Evolutionary conservation across 2,329 filamentous ascomycete species (phyloP), one percentile per base, ranked within the genome.

Genomic region (Ophiostoma ips): DNA sequence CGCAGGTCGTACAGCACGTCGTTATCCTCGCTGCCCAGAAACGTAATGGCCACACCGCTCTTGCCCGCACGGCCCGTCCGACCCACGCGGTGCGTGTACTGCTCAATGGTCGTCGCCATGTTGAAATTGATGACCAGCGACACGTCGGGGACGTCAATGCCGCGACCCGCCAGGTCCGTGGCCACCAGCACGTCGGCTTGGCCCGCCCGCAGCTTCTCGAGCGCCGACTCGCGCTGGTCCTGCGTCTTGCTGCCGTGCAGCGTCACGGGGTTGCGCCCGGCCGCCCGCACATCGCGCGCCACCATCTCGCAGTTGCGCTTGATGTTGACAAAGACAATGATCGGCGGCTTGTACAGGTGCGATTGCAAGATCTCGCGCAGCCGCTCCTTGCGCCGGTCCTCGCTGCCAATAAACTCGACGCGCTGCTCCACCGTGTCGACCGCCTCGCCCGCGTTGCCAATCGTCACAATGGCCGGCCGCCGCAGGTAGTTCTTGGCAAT

Each of bases 291-390:
- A 62, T 96, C 90, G 54, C 87, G 79, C 3, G 90, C 90, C 45
- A 98, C 84, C 52, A 87, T 86, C 64, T 98, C 92, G 70, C 90
- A 96, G 70, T 96, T 96, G 59, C 89, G 85, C 70, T 96, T 96
- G 79, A 96, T 95, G 67, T 98, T 98, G 77, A 98, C 92, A 64
- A 98, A 98, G 56, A 98, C 89, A 59, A 98, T 98, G 65, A 98
- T 94, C 15, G 92, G 92, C 9, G 90, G 79, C 8, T 77, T 73
- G 67, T 89, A 96, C 57, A 88, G 83, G 57, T 81, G 74, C 1
- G 84, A 88, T 45, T 76, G 72, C 36, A 98, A 79, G 53, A 98
- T 92, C 60, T 96, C 87, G 58, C 82, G 77, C n/a, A 98, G 80
- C 3, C 92, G 84, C 68, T 94, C 94, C 80, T 98, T 96, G 61